These are phyloP conservation scores for Oxalis stricta DNA, from an alignment of 441 rosid species.

Conservation along the genomic window DNA sequence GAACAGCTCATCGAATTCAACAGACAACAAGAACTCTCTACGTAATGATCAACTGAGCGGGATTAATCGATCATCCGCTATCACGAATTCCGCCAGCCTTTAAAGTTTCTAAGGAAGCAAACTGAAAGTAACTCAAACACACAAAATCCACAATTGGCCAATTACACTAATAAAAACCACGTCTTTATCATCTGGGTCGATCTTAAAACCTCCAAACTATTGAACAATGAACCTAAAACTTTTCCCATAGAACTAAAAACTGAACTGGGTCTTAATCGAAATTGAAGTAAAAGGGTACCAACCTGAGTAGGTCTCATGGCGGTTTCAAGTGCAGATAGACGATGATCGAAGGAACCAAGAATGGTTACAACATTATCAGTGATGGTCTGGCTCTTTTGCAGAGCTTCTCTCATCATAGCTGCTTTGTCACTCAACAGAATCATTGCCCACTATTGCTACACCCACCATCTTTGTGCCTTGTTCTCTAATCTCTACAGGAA, in stretches of 20 bases:
- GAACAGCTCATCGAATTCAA: neutral
- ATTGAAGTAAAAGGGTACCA: neutral
- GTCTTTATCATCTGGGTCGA: too few species aligned
- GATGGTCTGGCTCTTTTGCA: constrained; percentile 75
- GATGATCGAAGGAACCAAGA: constrained; percentile 91
- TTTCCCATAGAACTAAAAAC: neutral
- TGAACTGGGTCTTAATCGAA: neutral
- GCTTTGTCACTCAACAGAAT: constrained; percentile 67
- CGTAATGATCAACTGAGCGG: too few species aligned
- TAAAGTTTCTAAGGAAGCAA: neutral
- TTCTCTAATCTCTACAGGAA: neutral
- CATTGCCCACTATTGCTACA: constrained; percentile 33
- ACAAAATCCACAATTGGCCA: neutral
- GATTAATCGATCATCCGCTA: too few species aligned
- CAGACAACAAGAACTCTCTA: too few species aligned
- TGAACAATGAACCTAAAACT: too few species aligned
- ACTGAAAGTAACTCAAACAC: neutral
- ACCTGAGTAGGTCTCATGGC: constrained; percentile 99
- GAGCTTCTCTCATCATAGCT: constrained; percentile 57
- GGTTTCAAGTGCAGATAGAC: constrained; percentile 90
- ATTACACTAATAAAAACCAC: too few species aligned
- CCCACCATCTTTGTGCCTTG: constrained; percentile 23
- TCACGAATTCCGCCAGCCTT: neutral
- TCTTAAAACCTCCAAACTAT: too few species aligned
- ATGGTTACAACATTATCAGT: constrained; percentile 75